Conservation (phyloP, 495 filamentous ascomycete species). For the Talaromyces borbonicus region DNA sequence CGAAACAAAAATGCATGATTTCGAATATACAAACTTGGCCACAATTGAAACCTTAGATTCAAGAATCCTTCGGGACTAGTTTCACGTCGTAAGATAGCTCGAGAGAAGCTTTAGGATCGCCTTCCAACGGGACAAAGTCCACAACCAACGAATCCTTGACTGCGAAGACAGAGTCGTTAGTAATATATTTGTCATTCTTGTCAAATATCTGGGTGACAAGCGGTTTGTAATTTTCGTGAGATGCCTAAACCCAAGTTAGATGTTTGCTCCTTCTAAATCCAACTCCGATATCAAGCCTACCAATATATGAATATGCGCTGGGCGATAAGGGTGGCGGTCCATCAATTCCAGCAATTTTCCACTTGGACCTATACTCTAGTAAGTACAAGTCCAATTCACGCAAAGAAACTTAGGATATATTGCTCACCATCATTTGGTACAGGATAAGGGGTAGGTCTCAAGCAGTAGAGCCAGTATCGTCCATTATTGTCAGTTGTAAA, state of each 20-base stretch:
- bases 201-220: conserved; percentile 72
- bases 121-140: conserved; percentile 49
- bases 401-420: conserved; percentile 25
- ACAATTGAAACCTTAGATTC: too few species aligned
- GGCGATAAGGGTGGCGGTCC: conserved; percentile 69
- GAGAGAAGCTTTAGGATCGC: conserved; percentile 53
- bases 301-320: conserved; percentile 80
- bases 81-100: conserved; percentile 52
- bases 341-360: conserved; percentile 42
- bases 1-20: too few species aligned
- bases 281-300: conserved; percentile 26
- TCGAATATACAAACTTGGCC: too few species aligned
- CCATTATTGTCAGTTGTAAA: conserved; percentile 59
- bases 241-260: conserved; percentile 21
- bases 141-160: conserved; percentile 67
- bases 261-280: neutral
- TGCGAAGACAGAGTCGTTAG: conserved; percentile 64
- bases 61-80: conserved; percentile 16
- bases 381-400: neutral
- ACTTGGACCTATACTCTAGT: conserved; percentile 23
- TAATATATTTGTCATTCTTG: conserved; percentile 47
- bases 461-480: conserved; percentile 54
- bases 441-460: conserved; percentile 64
- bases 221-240: conserved; percentile 39
- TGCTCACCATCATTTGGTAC: conserved; percentile 57